Evolutionary conservation across 2,329 filamentous ascomycete genomes (phyloP).

Genomic region (Grosmannia serpens): DNA sequence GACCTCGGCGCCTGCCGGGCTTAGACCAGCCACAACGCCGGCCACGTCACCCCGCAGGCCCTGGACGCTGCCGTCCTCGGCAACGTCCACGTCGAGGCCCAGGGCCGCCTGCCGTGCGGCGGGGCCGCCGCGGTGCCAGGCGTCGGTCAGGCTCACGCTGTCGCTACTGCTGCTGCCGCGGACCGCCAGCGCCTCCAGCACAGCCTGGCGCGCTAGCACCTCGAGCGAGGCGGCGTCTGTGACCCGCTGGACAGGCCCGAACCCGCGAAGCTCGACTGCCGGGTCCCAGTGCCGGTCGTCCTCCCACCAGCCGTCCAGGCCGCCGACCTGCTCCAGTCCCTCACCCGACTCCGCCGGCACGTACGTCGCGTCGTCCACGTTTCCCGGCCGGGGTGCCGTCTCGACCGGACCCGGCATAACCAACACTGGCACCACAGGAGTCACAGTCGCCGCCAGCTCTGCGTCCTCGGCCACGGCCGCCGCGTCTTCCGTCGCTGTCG

Average conservation of each 20-base stretch:
- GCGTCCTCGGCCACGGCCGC: slow-evolving; percentile 3
- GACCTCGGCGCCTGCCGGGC: slow-evolving; percentile 6
- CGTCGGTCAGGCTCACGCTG: slow-evolving; percentile 12
- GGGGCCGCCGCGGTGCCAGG: slow-evolving; percentile 22
- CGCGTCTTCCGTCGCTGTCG: no score
- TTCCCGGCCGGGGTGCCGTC: slow-evolving; percentile 17
- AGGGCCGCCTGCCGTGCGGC: slow-evolving; percentile 23
- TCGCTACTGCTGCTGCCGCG: slow-evolving; percentile 17
- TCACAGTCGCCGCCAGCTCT: background rate
- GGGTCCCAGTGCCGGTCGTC: slow-evolving; percentile 37
- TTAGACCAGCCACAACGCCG: slow-evolving; percentile 15
- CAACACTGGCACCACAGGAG: slow-evolving; percentile 3
- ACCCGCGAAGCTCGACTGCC: slow-evolving; percentile 32
- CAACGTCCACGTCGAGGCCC: slow-evolving; percentile 25
- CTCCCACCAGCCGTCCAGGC: slow-evolving; percentile 42
- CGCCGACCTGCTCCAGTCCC: slow-evolving; percentile 35
- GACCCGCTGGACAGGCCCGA: slow-evolving; percentile 28
- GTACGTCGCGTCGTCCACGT: slow-evolving; percentile 28
- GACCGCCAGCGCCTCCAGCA: slow-evolving; percentile 39
- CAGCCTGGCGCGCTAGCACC: slow-evolving; percentile 35
- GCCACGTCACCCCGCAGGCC: slow-evolving; percentile 19
- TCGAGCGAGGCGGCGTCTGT: slow-evolving; percentile 33
- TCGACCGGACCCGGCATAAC: slow-evolving; percentile 13
- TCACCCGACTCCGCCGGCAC: slow-evolving; percentile 32
- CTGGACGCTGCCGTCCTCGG: slow-evolving; percentile 26